A percentile compares a stretch with the other conserved stretches of the same genome.
Conservation (phyloP, 257 asterid species). For the Solanum ossicruentum region DNA sequence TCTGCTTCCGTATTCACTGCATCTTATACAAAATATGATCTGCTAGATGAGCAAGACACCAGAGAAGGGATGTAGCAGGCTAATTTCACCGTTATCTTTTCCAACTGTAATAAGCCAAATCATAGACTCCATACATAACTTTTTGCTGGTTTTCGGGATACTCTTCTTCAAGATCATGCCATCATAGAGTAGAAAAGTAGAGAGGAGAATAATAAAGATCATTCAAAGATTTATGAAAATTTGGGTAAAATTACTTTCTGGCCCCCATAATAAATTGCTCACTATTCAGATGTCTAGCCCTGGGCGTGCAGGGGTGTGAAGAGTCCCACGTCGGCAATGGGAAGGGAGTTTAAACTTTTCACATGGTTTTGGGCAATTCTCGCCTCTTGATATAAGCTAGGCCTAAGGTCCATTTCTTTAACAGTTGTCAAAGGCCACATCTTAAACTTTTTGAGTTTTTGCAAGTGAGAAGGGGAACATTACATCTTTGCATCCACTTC, state of each 20-base stretch:
- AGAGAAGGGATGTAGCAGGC: background rate
- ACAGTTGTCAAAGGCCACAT: background rate
- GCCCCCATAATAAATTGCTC: background rate
- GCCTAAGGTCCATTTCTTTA: background rate
- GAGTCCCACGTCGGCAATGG: background rate
- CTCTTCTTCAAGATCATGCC: background rate
- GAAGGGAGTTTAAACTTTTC: background rate
- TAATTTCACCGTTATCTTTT: background rate
- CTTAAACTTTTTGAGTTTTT: background rate
- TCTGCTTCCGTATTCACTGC: background rate
- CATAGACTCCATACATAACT: background rate
- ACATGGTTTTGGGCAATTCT: background rate
- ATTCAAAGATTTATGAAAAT: background rate
- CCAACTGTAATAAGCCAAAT: background rate
- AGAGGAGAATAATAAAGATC: background rate
- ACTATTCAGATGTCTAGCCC: background rate
- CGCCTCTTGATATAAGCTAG: background rate
- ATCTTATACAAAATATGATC: background rate
- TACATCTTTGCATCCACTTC: background rate
- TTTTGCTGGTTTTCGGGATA: background rate
- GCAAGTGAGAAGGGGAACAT: background rate
- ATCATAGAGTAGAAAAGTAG: background rate
- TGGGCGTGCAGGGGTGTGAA: background rate
- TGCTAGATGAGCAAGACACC: background rate
- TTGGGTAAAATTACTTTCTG: background rate